Evolutionary conservation across 805 yeast species (phyloP).

Genomic region (Suhomyces sp.): DNA sequence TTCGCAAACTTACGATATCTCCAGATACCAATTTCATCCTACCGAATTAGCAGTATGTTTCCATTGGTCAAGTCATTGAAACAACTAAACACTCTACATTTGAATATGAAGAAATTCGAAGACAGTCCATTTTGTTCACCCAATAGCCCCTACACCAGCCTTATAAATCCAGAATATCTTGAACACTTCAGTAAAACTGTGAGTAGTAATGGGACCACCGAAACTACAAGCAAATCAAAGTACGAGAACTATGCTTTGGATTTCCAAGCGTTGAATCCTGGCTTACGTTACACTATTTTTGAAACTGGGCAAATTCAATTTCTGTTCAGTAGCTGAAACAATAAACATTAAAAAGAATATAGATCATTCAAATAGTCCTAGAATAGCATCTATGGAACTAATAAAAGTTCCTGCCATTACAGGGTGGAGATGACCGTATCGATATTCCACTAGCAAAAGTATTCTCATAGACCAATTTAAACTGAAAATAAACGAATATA

Average conservation of each 20-base stretch:
- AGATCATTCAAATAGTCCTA: slow-evolving; percentile 34
- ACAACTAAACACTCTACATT: background rate
- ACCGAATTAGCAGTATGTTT: slow-evolving; percentile 3
- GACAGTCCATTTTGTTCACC: background rate
- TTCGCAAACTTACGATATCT: slow-evolving; percentile 2
- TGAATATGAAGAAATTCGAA: slow-evolving; percentile 1
- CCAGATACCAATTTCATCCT: slow-evolving; percentile 4
- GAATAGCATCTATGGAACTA: slow-evolving; percentile 6
- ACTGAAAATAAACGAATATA: slow-evolving; percentile 49
- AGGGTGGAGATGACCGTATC: slow-evolving; percentile 49
- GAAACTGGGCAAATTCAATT: background rate
- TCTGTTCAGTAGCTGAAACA: background rate
- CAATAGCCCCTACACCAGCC: background rate
- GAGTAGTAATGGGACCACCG: background rate
- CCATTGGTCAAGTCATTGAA: background rate
- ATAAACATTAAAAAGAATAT: slow-evolving; percentile 11
- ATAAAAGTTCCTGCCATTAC: slow-evolving; percentile 12
- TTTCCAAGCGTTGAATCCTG: background rate
- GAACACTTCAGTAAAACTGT: background rate
- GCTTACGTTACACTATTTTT: slow-evolving; percentile 1
- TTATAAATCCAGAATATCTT: slow-evolving; percentile 2
- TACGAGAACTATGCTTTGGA: slow-evolving; percentile 4
- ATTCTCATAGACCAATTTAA: slow-evolving; percentile 45
- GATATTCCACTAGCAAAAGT: slow-evolving; percentile 45
- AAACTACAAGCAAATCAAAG: background rate